Evolutionary conservation across 2,329 filamentous ascomycete species (phyloP).

Genomic region (Bipolaris bicolor): DNA sequence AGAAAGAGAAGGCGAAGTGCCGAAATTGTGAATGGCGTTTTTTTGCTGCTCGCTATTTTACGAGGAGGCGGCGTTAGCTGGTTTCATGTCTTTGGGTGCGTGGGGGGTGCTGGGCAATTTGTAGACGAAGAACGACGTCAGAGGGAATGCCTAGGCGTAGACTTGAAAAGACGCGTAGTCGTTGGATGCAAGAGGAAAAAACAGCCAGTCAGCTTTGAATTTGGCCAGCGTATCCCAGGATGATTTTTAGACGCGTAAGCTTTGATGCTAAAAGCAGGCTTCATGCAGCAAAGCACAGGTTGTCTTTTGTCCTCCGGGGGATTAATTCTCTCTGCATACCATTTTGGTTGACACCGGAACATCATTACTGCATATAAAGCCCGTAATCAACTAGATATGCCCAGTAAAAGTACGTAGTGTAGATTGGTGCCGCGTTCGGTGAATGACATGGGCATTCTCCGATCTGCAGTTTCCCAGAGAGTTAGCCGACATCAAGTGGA

Average conservation of each 20-base stretch:
- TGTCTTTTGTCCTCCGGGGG: neutral
- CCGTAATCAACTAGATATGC: constrained; percentile 3
- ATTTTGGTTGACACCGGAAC: constrained; percentile 22
- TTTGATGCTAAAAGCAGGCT: constrained; percentile 23
- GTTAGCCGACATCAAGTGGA: neutral
- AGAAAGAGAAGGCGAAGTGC: neutral
- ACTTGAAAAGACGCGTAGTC: too few relatives aligned
- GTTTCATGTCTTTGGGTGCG: too few relatives aligned
- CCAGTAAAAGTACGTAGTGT: constrained; percentile 2
- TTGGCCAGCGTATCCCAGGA: too few relatives aligned
- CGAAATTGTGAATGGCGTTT: too few relatives aligned
- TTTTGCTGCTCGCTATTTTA: neutral
- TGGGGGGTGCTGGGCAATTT: too few relatives aligned
- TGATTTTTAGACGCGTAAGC: constrained; percentile 36
- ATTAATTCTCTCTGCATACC: neutral
- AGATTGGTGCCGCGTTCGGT: constrained; percentile 5
- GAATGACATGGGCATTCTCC: constrained; percentile 6
- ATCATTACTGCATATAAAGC: constrained; percentile 10
- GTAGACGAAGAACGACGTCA: too few relatives aligned
- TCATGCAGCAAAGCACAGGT: constrained; percentile 22
- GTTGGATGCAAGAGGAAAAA: too few relatives aligned
- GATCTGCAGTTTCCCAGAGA: neutral
- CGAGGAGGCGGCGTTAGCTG: too few relatives aligned
- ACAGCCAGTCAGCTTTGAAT: constrained; percentile 6
- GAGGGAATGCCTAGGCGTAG: too few relatives aligned